Evolutionary conservation across 768 basidiomycete genomes (phyloP), one percentile per base, ranked within the genome.

Genomic region (Chalciporus pseudorubinellus): DNA sequence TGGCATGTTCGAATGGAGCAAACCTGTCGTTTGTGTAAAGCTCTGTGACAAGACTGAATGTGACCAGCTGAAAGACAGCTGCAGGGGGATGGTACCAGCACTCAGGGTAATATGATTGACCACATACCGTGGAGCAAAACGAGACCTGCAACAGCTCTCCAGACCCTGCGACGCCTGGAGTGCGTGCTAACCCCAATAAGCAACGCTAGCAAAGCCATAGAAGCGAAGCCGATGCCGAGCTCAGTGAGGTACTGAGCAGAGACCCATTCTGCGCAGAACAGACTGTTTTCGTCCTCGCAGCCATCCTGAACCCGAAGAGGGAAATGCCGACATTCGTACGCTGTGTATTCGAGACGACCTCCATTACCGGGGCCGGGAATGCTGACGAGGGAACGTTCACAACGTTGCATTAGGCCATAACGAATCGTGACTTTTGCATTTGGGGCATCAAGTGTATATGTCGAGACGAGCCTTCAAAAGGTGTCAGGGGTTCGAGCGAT

Each of bases 161-260:
- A 91, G 28, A 89, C 83, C 56, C 89, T 79, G 51, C 87, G 74
- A 57, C 89, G 75, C 45, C 88, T 75, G 14, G 87, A 87, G 60
- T 82, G 82, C 0, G 89, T 89, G 61, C 78, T 87, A 18, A 88
- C 76, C 4, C 89, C 88, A 51, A 90, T 74, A 38, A 84, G 61
- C 43, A 91, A 74, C 8, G 85, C 72, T 1, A 76, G 60, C 33
- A 87, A 68, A 4, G 85, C 79, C 22, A 83, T 69, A 42, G 72
- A 76, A 8, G 79, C 83, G 64, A 86, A 85, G 3, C 87, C 84
- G 28, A 83, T 74, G 39, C 79, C 79, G 10, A 89, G 66, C 62
- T 86, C 79, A n/a, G 77, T 74, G 42, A 79, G 69, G 63, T 87
- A 91, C 2, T 77, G 77, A 14, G 88, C 89, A 40, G 82, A 87